Conservation (phyloP, 306 rosid species). For the Crataegus laevigata region DNA sequence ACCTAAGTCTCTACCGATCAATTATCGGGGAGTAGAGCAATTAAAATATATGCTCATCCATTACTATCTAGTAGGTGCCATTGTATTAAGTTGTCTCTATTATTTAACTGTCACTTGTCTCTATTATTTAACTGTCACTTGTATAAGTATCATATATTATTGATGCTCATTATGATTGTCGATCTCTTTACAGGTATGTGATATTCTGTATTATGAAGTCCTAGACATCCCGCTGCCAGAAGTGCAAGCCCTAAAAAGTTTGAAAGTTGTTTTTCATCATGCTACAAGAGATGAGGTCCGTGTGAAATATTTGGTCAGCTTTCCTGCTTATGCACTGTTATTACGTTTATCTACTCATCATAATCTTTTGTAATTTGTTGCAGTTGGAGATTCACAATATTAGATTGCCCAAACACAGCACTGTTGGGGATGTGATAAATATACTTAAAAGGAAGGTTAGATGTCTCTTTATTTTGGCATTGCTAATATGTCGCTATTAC, state of each 20-base stretch:
- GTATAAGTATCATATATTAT: background rate
- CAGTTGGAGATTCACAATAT: slow-evolving; percentile 68
- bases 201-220: slow-evolving; percentile 66
- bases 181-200: slow-evolving; percentile 44
- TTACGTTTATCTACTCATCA: no score
- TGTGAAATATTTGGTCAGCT: background rate
- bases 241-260: slow-evolving; percentile 62
- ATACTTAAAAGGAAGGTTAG: slow-evolving; percentile 61
- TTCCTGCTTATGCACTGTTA: no score
- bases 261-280: slow-evolving; percentile 74
- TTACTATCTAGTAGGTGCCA: slow-evolving; percentile 52
- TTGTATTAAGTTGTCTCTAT: background rate
- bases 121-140: background rate
- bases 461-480: background rate
- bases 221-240: slow-evolving; percentile 85
- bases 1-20: slow-evolving; percentile 80
- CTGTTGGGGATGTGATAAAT: slow-evolving; percentile 58
- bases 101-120: background rate
- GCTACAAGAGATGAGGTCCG: slow-evolving; percentile 74
- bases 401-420: slow-evolving; percentile 68
- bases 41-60: slow-evolving; percentile 71
- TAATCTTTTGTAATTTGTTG: slow-evolving; percentile 13
- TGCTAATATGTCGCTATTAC: no score
- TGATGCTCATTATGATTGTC: slow-evolving; percentile 10
- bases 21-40: slow-evolving; percentile 61